Evolutionary conservation across 176 grass and related monocot species (phyloP).

Genomic region (Oryza meyeriana): DNA sequence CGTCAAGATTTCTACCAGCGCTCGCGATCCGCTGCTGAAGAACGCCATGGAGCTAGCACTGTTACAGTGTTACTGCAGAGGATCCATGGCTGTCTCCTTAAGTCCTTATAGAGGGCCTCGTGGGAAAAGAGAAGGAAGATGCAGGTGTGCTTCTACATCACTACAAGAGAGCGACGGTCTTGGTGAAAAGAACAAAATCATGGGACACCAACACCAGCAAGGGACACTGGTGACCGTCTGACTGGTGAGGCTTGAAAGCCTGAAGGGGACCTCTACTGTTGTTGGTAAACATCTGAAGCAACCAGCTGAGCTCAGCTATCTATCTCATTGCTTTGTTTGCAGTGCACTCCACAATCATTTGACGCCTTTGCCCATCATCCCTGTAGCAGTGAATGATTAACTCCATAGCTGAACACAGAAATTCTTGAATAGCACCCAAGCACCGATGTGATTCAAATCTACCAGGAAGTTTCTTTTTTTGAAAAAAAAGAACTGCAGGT

Average conservation of each 20-base stretch:
- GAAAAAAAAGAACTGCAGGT: background rate
- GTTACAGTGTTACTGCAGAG: background rate
- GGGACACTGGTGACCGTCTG: conserved; percentile 15
- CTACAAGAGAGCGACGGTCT: background rate
- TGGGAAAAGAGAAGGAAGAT: background rate
- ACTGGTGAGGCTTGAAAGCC: conserved; percentile 30
- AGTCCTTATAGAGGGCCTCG: background rate
- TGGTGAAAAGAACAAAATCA: conserved; percentile 32
- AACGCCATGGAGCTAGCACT: conserved; percentile 58
- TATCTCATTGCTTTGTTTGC: conserved; percentile 62
- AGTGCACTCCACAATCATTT: conserved; percentile 96
- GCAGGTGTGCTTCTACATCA: conserved; percentile 30
- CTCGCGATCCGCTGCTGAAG: conserved; percentile 61
- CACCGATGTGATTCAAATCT: background rate
- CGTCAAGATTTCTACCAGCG: conserved; percentile 62
- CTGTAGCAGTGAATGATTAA: conserved; percentile 4
- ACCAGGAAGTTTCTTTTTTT: background rate
- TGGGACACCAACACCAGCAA: conserved; percentile 14
- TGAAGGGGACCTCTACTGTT: conserved; percentile 42
- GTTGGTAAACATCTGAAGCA: conserved; percentile 54
- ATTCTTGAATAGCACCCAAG: background rate
- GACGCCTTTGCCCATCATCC: conserved; percentile 19
- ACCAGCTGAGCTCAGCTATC: conserved; percentile 40
- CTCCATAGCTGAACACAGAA: background rate
- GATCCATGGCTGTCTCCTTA: conserved; percentile 7